Evolutionary conservation across 179 eudicot genomes (phyloP), one percentile per base, ranked within the genome.

Genomic region (Spergularia azorica): DNA sequence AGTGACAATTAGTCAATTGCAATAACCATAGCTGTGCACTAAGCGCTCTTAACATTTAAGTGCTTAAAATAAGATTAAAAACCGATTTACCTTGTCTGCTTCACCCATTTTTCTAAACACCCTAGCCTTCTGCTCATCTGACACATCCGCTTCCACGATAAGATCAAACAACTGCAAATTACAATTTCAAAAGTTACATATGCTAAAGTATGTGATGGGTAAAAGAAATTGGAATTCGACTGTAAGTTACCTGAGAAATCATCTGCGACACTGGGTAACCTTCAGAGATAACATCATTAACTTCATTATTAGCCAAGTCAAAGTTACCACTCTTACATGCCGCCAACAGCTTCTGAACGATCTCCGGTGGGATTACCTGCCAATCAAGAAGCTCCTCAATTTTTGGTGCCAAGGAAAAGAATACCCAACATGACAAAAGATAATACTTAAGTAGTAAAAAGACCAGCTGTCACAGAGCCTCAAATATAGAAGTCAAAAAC

Each of bases 231-330:
- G 15, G 61, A 58, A 62, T 50, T 38, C 15, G 38, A 52, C 43
- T 65, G 12, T 73, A 52, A 12, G 20, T 70, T 14, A 94, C 98
- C 97, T 92, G 98, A 59, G 94, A 90, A 61, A 90, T 85, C 87
- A 94, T 87, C 88, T 92, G 96, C 77, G 97, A 92, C 79, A 83
- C 93, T 63, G 98, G 98, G 84, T 92, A 90, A 66, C 98, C 98
- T 82, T 94, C 97, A 56, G 92, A 88, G 65, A 94, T 89, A 26
- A 87, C 82, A 84, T 92, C 86, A 75, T 86, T 85, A 58, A 92
- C 97, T 83, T 90, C 93, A 83, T 88, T 89, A 87, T 92, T 89
- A 71, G 96, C 96, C 79, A 75, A 57, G 81, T 94, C 97, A 81
- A 92, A 94, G 80, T 90, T 79, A 52, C 93, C 98, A 85, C 92